These are phyloP conservation scores for Chaetomidium leptoderma DNA, from an alignment of 495 filamentous ascomycete genomes.

Conservation along the genomic window DNA sequence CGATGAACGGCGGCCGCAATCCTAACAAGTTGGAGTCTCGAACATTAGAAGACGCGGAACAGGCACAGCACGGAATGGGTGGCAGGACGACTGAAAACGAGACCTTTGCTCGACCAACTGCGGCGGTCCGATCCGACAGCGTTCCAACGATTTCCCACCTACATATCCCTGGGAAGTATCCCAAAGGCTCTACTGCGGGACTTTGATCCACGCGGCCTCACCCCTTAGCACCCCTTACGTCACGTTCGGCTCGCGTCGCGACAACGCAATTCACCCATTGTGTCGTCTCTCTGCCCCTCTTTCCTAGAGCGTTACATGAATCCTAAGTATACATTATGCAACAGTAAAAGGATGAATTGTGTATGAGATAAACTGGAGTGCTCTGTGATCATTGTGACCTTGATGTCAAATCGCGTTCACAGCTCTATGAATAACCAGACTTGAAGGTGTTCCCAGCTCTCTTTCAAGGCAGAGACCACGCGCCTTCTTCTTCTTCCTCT, in stretches of 20 bases:
- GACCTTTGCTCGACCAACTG: constrained; percentile 15
- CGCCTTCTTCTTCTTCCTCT: no score
- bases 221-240: neutral
- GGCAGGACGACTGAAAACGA: neutral
- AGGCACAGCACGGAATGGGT: neutral
- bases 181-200: constrained; percentile 33
- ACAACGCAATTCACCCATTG: neutral
- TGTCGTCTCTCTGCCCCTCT: no score
- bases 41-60: constrained; percentile 15
- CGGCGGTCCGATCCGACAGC: constrained; percentile 26
- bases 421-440: no score
- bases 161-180: constrained; percentile 57
- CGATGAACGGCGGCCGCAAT: neutral
- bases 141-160: constrained; percentile 38
- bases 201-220: neutral
- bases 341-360: no score
- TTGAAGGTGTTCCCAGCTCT: no score
- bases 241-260: neutral
- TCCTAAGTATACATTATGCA: no score
- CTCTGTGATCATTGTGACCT: no score
- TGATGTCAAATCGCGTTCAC: no score
- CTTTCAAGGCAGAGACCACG: no score
- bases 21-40: neutral
- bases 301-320: no score
- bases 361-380: no score